Conservation (phyloP, 331 rosid genomes). For the Prunus yedoensis region DNA sequence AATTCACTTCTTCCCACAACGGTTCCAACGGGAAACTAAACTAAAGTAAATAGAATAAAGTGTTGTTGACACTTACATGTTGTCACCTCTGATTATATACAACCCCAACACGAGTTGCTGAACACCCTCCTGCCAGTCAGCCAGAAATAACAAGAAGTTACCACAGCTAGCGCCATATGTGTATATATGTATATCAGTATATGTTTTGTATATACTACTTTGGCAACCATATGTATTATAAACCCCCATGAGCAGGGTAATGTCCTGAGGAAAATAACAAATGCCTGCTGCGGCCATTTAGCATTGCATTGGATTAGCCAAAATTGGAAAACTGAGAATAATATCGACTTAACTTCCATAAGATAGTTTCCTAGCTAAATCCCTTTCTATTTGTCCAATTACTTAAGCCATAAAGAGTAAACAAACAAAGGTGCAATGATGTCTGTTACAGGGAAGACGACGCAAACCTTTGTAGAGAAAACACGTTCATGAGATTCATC, state of each 20-base stretch:
- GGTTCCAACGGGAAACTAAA: background rate
- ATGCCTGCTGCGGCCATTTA: background rate
- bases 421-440: background rate
- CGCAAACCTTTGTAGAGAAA: constrained; percentile 86
- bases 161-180: background rate
- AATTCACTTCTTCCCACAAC: background rate
- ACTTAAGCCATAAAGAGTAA: background rate
- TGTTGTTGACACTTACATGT: constrained; percentile 56
- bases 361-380: background rate
- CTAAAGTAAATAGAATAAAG: constrained; percentile 6
- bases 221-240: background rate
- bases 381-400: background rate
- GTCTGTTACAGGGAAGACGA: constrained; percentile 6
- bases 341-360: background rate
- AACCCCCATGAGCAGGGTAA: background rate
- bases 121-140: constrained; percentile 86
- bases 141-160: constrained; percentile 21
- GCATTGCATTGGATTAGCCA: background rate
- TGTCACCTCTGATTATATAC: constrained; percentile 96
- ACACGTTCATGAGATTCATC: constrained; percentile 98
- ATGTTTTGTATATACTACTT: background rate
- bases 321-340: background rate
- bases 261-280: background rate
- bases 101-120: constrained; percentile 93
- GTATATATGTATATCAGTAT: background rate